Evolutionary conservation across 345 rosid genomes (phyloP), one percentile per base, ranked within the genome.

Genomic region (Euclidium syriacum): DNA sequence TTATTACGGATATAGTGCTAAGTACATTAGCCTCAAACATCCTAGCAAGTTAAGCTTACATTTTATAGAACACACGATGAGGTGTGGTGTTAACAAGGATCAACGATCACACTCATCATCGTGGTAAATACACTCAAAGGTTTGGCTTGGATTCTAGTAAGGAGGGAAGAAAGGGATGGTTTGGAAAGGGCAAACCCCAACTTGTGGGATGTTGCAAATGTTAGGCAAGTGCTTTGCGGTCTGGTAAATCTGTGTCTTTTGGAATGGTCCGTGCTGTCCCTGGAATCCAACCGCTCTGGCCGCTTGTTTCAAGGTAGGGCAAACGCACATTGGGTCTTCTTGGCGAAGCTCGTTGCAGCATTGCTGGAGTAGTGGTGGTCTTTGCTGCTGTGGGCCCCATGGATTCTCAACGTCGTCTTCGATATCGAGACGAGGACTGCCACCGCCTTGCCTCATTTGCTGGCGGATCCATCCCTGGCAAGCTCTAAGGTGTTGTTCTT

Each of bases 221-320:
- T n/a, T 26, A 33, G 73, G 73, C 62, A 68, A 60, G 32, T 15
- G 1, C 30, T 7, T 42, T 23, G 73, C 73, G n/a, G 62, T 42
- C 8, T 4, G 1, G 49, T 1, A 52, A 14, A 68, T 52, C 7
- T 48, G 17, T 6, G 32, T n/a, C 4, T 11, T 0, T 6, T 33
- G 22, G 11, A 3, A 8, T 7, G 33, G 46, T 24, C 30, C 20
- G 14, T 38, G 52, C 6, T 29, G 32, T 54, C 9, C 48, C 10
- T 15, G 15, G 17, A 15, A 14, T 14, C 42, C n/a, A 5, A 38
- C 42, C 6, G 15, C 7, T 14, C 14, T 38, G 17, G 42, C 17
- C 18, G 17, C 42, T 4, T 12, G 6, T 38, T 38, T 38, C 42
- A 38, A 38, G 7, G 42, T 12, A 14, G 42, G 42, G 42, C 42